Evolutionary conservation across 2,329 filamentous ascomycete species (phyloP).

Genomic region (Fusarium sp.): DNA sequence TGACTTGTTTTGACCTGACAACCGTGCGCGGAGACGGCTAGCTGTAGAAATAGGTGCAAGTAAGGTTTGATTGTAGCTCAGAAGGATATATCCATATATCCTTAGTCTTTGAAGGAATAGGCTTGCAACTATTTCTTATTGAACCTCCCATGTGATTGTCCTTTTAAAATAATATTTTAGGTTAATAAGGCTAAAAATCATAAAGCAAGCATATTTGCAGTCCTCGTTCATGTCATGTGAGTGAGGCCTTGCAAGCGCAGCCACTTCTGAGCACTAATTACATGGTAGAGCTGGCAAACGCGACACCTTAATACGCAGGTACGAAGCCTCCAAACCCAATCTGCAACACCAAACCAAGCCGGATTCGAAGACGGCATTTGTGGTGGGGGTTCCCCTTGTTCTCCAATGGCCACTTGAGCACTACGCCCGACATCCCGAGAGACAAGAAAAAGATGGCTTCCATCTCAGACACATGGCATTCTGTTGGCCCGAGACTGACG

Average conservation of each 20-base stretch:
- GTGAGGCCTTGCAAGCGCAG: background rate
- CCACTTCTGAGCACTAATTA: background rate
- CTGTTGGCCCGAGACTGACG: constrained; percentile 13
- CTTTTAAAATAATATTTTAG: background rate
- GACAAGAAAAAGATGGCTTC: background rate
- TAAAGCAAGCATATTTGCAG: background rate
- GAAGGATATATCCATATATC: background rate
- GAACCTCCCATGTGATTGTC: background rate
- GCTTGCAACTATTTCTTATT: background rate
- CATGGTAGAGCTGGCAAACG: background rate
- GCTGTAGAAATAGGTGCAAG: background rate
- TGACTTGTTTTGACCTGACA: constrained; percentile 14
- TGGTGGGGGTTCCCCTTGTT: background rate
- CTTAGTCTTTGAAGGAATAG: background rate
- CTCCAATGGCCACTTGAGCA: background rate
- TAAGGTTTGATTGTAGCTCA: background rate
- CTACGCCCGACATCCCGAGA: background rate
- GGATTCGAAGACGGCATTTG: background rate
- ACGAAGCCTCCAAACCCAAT: background rate
- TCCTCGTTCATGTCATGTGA: background rate
- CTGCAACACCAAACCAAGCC: background rate
- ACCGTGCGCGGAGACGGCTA: background rate
- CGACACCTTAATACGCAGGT: background rate
- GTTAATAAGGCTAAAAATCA: background rate
- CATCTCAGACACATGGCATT: background rate